Evolutionary conservation across 2,329 filamentous ascomycete genomes (phyloP).

Genomic region (Dactylonectria macrodidyma): DNA sequence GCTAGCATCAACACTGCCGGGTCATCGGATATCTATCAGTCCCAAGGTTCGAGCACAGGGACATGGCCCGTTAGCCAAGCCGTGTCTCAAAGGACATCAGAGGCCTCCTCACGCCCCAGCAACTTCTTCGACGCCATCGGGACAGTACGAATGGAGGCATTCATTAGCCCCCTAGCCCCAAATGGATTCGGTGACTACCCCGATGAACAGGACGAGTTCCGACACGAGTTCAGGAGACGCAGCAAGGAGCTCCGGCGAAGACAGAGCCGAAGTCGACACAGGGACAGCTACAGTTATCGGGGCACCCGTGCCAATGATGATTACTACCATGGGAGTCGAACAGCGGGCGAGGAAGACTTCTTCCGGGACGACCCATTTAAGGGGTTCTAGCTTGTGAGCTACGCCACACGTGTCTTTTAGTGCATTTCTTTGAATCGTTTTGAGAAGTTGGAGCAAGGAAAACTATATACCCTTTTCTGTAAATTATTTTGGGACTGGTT

Average conservation of each 20-base stretch:
- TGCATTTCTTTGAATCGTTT: conserved; percentile 37
- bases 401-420: conserved; percentile 13
- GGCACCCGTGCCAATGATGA: conserved; percentile 64
- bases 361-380: conserved; percentile 74
- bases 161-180: conserved; percentile 78
- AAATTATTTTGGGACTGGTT: conserved; percentile 38
- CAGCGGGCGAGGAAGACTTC: conserved; percentile 69
- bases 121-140: conserved; percentile 91
- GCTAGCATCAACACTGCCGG: conserved; percentile 71
- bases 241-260: conserved; percentile 70
- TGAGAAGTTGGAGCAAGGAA: conserved; percentile 30
- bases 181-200: conserved; percentile 63
- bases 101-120: conserved; percentile 66
- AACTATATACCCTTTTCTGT: conserved; percentile 46
- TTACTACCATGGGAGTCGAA: conserved; percentile 62
- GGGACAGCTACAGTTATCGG: conserved; percentile 66
- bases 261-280: conserved; percentile 67
- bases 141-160: conserved; percentile 97
- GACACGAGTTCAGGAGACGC: conserved; percentile 63
- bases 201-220: conserved; percentile 66
- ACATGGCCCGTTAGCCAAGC: conserved; percentile 63
- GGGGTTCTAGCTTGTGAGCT: conserved; percentile 65
- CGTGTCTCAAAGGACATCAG: conserved; percentile 67
- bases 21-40: conserved; percentile 74
- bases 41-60: conserved; percentile 63